Percentiles rank a stretch among this genome's conserved stretches.
Conservation (phyloP, 768 basidiomycete genomes). For the Boletus sp. region DNA sequence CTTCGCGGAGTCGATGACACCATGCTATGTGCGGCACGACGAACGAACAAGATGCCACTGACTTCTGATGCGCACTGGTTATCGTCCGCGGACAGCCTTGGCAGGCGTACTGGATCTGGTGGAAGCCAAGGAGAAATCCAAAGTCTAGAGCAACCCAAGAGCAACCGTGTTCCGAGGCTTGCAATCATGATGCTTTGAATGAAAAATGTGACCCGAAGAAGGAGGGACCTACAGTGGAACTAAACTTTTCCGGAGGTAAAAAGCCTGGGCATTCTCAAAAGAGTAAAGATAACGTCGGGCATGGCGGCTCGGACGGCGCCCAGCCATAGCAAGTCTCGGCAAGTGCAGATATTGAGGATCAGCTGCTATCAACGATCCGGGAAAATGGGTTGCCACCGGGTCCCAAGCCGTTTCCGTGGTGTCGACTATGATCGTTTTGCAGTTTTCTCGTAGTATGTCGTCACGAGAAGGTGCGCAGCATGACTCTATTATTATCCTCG, state of each 20-base stretch:
- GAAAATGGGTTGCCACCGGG: background rate
- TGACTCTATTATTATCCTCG: no score
- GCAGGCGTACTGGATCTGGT: background rate
- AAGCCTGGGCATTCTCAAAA: background rate
- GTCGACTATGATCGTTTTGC: no score
- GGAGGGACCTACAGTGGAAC: background rate
- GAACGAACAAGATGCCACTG: background rate
- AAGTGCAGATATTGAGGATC: slow-evolving; percentile 3
- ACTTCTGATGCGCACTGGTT: background rate
- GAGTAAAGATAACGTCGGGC: slow-evolving; percentile 2
- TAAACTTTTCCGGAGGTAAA: background rate
- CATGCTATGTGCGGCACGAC: background rate
- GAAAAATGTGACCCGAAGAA: background rate
- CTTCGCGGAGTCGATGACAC: background rate
- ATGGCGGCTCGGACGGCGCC: background rate
- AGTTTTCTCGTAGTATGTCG: no score
- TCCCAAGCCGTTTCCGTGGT: background rate
- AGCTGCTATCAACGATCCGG: background rate
- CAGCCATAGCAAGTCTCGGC: slow-evolving; percentile 1
- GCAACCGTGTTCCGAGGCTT: background rate
- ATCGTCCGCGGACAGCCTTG: slow-evolving; percentile 9
- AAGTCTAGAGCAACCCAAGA: slow-evolving; percentile 4
- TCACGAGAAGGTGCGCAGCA: no score
- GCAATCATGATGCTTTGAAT: slow-evolving; percentile 9
- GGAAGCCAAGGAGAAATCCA: slow-evolving; percentile 10